A percentile compares a stretch with the other conserved stretches of the same genome.
These are phyloP conservation scores for Ploettnerulaceae sp. DNA, from an alignment of 2,329 filamentous ascomycete genomes.

Conservation along the genomic window DNA sequence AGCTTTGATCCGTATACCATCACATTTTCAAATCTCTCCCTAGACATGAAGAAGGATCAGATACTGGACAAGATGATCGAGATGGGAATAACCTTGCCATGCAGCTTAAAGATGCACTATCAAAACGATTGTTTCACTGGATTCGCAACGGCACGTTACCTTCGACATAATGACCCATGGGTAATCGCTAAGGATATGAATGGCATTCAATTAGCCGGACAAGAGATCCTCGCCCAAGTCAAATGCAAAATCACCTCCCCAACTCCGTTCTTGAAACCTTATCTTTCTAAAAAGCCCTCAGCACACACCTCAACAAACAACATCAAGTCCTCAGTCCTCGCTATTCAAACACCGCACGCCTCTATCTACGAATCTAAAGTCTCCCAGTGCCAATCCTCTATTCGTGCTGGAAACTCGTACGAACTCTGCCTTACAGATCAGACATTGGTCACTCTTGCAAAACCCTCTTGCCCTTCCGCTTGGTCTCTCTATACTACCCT, in stretches of 20 bases:
- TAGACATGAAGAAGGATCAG: background rate
- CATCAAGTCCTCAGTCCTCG: conserved; percentile 15
- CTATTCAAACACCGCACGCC: conserved; percentile 18
- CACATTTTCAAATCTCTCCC: conserved; percentile 7
- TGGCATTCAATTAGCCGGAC: background rate
- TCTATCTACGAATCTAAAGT: conserved; percentile 35
- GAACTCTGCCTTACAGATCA: conserved; percentile 39
- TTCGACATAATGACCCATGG: background rate
- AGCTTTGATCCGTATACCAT: background rate
- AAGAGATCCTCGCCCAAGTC: background rate
- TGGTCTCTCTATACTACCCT: conserved; percentile 34
- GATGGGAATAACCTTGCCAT: background rate
- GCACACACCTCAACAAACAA: background rate
- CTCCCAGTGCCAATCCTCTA: conserved; percentile 33
- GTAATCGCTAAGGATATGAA: background rate
- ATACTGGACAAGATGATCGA: background rate
- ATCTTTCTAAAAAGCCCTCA: background rate
- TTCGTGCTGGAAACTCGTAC: conserved; percentile 38
- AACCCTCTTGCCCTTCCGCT: conserved; percentile 8
- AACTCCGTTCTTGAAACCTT: background rate
- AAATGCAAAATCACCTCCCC: background rate
- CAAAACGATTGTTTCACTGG: background rate
- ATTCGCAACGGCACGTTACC: background rate
- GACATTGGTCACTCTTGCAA: conserved; percentile 23
- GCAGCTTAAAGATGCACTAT: background rate